Evolutionary conservation across 352 stramenopile genomes (phyloP).

Genomic region (Pythium insidiosum): DNA sequence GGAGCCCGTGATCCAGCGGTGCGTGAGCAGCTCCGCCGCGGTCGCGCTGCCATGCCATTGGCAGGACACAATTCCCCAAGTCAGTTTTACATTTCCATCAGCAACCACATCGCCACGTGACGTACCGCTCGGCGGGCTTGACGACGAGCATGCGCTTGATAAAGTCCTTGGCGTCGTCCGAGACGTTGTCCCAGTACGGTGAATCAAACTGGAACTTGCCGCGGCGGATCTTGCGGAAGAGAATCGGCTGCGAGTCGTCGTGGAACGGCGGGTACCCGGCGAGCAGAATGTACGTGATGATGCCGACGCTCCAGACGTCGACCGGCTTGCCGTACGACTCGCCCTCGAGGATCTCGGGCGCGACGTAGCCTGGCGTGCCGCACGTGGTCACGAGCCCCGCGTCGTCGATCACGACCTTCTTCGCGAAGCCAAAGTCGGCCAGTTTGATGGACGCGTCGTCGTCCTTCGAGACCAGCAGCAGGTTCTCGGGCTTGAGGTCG

Average conservation of each 20-base stretch:
- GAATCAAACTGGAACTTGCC: constrained; percentile 85
- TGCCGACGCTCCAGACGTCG: constrained; percentile 81
- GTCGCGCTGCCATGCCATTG: constrained; percentile 20
- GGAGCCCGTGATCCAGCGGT: constrained; percentile 65
- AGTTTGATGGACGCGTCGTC: constrained; percentile 89
- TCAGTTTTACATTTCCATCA: constrained; percentile 2
- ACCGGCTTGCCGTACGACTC: constrained; percentile 76
- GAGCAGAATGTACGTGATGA: constrained; percentile 90
- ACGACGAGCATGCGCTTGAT: constrained; percentile 83
- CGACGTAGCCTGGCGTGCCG: constrained; percentile 72
- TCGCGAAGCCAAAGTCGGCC: constrained; percentile 91
- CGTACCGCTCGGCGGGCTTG: constrained; percentile 62
- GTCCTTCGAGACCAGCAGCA: constrained; percentile 72
- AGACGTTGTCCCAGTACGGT: constrained; percentile 88
- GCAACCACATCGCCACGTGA: not conserved
- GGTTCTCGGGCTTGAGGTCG: constrained; percentile 83
- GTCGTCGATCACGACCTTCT: constrained; percentile 65
- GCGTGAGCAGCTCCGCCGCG: constrained; percentile 46
- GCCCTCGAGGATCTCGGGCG: constrained; percentile 79
- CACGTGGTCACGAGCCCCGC: constrained; percentile 62
- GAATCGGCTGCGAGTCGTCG: constrained; percentile 90
- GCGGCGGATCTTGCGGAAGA: constrained; percentile 88
- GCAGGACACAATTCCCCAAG: not conserved
- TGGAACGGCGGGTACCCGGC: constrained; percentile 83
- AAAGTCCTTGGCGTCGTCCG: constrained; percentile 85